phyloP scores from a whole-genome alignment of 2,329 filamentous ascomycete species.

The Paecilomyces fulvus region DNA sequence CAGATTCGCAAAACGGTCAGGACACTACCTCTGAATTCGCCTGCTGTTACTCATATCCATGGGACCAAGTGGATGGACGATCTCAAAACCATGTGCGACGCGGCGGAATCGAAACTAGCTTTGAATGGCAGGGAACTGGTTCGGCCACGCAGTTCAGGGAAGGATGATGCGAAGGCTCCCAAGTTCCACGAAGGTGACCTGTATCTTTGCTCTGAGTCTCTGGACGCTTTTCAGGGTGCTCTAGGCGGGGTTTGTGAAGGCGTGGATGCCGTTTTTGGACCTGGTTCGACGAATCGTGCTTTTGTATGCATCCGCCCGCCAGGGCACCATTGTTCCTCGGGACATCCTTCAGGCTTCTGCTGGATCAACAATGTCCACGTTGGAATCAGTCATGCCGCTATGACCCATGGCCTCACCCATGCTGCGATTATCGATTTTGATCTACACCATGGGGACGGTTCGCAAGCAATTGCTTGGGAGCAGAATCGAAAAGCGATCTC shows the following conservation, averaged over 20 bases:
- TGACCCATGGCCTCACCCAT: constrained; percentile 79
- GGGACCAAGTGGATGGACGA: constrained; percentile 91
- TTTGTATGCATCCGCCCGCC: constrained; percentile 92
- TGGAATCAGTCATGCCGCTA: constrained; percentile 82
- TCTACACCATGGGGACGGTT: constrained; percentile 89
- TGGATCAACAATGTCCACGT: constrained; percentile 99
- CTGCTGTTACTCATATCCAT: constrained; percentile 82
- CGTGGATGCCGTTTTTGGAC: constrained; percentile 71
- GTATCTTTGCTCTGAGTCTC: constrained; percentile 79
- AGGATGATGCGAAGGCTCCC: constrained; percentile 33
- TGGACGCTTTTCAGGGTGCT: constrained; percentile 81
- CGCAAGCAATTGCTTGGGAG: constrained; percentile 85
- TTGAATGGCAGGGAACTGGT: constrained; percentile 69
- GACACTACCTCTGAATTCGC: constrained; percentile 60
- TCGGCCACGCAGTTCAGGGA: constrained; percentile 43
- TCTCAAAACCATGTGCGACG: constrained; percentile 72
- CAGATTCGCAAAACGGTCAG: constrained; percentile 74
- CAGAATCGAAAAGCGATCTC: constrained; percentile 65
- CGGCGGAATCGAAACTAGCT: constrained; percentile 69
- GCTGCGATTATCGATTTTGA: constrained; percentile 91
- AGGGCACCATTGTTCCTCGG: constrained; percentile 87
- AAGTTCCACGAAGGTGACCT: constrained; percentile 81
- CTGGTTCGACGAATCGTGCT: constrained; percentile 59
- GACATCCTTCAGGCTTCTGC: constrained; percentile 89
- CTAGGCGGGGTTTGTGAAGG: constrained; percentile 90